Evolutionary conservation across 208 protist species (phyloP), one percentile per base, ranked within the genome.

Genomic region (Trypanosoma melophagium): DNA sequence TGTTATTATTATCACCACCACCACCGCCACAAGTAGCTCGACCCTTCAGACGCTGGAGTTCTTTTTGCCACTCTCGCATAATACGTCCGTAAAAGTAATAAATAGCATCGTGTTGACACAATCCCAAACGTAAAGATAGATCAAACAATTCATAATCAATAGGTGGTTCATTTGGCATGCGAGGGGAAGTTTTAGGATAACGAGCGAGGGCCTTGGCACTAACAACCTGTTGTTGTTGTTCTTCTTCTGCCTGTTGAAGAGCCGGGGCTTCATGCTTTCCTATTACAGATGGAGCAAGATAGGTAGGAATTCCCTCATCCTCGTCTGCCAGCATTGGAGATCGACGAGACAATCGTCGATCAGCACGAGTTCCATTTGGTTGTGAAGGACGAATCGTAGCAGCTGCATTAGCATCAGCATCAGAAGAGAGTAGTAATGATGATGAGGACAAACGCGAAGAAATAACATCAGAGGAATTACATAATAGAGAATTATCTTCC

Each of bases 71-170:
- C 52, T 86, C 86, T 7, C 70, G 63, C 54, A 93, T 49, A 13
- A 95, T 90, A 51, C 89, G 81, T 25, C 83, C 78, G 66, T 93
- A 86, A 66, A 87, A 92, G 67, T 87, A 72, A 47, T 87, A 89
- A 35, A 93, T 69, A 7, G 78, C 80, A 9, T 71, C 55, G 9
- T 71, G 42, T 42, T 63, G 65, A 16, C 80, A 80, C 7, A 95
- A 57, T 16, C 85, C 83, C 9, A 93, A 79, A 12, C 83, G 82
- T 41, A 90, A 62, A 56, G 76, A 87, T 35, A 90, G 68, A 35
- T 92, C 83, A 51, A 88, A 86, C 17, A 95, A 72, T 58, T 93
- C 84, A 66, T 95, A 95, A 73, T 95, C 86, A 44, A 95, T 69
- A 2, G 89, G 89, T 14, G 81, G 84, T 38, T 85, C 41, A 35